Conservation (phyloP, 352 stramenopile genomes). For the Thalassiosira livingstoniorum region DNA sequence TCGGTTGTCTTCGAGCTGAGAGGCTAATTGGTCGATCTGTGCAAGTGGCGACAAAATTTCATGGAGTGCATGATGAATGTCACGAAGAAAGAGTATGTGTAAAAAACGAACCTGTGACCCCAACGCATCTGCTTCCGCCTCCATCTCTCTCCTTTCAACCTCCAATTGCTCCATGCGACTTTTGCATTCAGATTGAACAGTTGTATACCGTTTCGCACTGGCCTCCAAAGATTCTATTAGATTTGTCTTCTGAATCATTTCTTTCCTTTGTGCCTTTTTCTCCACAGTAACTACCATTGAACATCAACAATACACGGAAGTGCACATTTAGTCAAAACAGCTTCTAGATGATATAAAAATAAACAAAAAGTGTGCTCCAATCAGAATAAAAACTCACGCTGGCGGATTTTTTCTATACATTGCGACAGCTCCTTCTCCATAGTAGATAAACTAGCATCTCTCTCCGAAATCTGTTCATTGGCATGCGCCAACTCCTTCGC, state of each 20-base stretch:
- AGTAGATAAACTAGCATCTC: slow-evolving; percentile 29
- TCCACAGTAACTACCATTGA: slow-evolving; percentile 33
- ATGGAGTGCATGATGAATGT: too few species aligned
- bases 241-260: slow-evolving; percentile 28
- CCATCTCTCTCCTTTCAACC: slow-evolving; percentile 35
- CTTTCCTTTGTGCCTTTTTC: slow-evolving; percentile 34
- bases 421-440: slow-evolving; percentile 39
- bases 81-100: not conserved
- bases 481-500: slow-evolving; percentile 42
- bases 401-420: slow-evolving; percentile 22
- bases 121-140: slow-evolving; percentile 31
- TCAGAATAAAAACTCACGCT: slow-evolving; percentile 23
- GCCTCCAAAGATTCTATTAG: slow-evolving; percentile 35
- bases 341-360: not conserved
- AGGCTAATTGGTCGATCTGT: slow-evolving; percentile 26
- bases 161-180: slow-evolving; percentile 28
- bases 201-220: slow-evolving; percentile 23
- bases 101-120: slow-evolving; percentile 24
- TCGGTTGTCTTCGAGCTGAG: slow-evolving; percentile 24
- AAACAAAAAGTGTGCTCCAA: not conserved
- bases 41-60: not conserved
- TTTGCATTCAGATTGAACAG: slow-evolving; percentile 19
- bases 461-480: slow-evolving; percentile 36
- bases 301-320: not conserved
- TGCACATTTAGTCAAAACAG: not conserved